A percentile compares a stretch with the other conserved stretches of the same genome.
Conservation (phyloP, 257 asterid species). For the Przewalskia tangutica region DNA sequence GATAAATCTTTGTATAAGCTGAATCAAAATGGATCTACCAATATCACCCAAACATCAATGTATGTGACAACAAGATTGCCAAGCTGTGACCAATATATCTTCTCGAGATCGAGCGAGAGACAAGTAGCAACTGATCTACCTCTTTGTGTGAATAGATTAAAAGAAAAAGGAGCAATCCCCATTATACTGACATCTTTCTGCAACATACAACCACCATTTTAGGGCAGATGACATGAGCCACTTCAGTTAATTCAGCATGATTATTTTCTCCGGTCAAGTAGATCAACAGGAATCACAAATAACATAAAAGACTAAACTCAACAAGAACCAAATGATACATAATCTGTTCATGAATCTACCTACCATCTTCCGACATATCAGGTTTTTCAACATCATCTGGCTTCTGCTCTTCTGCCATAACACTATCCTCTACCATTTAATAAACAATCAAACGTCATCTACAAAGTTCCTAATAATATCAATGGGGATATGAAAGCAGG, state of each 20-base stretch:
- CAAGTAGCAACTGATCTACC: background rate
- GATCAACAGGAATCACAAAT: background rate
- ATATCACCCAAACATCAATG: background rate
- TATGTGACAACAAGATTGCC: background rate
- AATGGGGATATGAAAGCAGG: background rate
- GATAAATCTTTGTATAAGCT: background rate
- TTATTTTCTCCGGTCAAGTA: background rate
- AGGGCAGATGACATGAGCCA: background rate
- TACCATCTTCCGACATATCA: constrained; percentile 31
- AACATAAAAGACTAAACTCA: background rate
- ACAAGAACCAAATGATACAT: background rate
- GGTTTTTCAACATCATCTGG: constrained; percentile 22
- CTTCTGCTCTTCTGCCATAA: constrained; percentile 25
- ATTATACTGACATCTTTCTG: background rate
- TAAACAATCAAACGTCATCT: constrained; percentile 9
- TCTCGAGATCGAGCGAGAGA: background rate
- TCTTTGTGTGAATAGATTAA: background rate
- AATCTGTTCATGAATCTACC: background rate
- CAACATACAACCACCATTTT: background rate
- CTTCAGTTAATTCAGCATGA: background rate
- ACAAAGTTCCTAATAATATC: background rate
- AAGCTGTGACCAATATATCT: background rate
- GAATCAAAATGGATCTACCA: background rate
- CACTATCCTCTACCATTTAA: constrained; percentile 24
- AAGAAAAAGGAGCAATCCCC: background rate